A percentile compares a stretch with the other conserved stretches of the same genome.
Evolutionary conservation across 345 rosid genomes (phyloP).

Genomic region (Eucalyptus lansdowneana): DNA sequence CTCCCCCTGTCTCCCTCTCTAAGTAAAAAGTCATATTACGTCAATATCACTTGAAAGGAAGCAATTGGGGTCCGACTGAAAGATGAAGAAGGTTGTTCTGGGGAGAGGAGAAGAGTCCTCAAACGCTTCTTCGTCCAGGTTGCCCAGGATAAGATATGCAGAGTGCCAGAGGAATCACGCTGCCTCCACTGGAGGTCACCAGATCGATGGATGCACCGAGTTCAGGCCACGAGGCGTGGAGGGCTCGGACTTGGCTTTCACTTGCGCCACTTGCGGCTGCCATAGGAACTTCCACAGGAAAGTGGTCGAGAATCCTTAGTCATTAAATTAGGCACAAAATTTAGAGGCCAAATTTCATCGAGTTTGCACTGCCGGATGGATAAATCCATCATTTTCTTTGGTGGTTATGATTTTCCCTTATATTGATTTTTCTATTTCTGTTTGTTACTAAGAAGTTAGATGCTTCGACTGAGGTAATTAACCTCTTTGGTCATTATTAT

Average conservation of each 20-base stretch:
- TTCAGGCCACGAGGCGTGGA: not conserved
- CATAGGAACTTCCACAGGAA: conserved; percentile 6
- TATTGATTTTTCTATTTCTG: not conserved
- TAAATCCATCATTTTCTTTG: not conserved
- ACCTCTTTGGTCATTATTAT: not conserved
- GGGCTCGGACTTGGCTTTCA: not conserved
- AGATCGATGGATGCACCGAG: not conserved
- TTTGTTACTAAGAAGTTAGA: not conserved
- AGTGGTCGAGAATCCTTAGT: not conserved
- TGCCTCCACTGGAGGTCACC: not conserved
- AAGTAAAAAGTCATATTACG: not conserved
- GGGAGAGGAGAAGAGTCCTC: not conserved
- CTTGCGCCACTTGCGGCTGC: conserved; percentile 1
- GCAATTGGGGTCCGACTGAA: not conserved
- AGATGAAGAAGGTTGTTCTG: not conserved
- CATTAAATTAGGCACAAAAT: not conserved
- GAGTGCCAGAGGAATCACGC: conserved; percentile 7
- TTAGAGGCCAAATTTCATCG: not conserved
- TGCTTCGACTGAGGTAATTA: not conserved
- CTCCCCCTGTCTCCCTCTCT: not conserved
- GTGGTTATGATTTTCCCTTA: not conserved
- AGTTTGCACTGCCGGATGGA: not conserved
- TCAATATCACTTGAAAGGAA: not conserved
- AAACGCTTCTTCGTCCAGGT: not conserved
- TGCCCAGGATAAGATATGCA: not conserved